Evolutionary conservation across 768 basidiomycete species (phyloP).

Genomic region (Paxillus involutus): DNA sequence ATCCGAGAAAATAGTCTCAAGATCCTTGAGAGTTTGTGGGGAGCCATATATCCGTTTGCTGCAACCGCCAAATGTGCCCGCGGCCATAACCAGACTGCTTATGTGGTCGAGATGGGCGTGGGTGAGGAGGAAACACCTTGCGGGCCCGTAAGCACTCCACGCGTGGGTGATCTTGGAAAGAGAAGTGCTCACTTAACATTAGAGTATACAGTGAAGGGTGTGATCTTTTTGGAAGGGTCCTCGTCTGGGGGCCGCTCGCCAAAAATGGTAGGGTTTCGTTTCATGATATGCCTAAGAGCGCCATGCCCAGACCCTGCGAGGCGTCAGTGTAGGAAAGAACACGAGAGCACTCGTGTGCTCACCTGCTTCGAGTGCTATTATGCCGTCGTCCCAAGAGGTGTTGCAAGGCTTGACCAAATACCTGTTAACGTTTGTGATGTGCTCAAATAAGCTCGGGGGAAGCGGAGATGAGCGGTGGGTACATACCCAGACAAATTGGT

Average conservation of each 20-base stretch:
- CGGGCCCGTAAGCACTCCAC: slow-evolving; percentile 1
- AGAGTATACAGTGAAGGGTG: slow-evolving; percentile 28
- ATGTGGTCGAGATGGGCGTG: slow-evolving; percentile 94
- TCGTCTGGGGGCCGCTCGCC: slow-evolving; percentile 17
- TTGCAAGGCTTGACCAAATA: slow-evolving; percentile 80
- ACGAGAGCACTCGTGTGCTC: slow-evolving; percentile 1
- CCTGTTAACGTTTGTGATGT: slow-evolving; percentile 37
- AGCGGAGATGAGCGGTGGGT: neutral
- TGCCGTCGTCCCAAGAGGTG: slow-evolving; percentile 75
- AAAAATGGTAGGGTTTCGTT: slow-evolving; percentile 56
- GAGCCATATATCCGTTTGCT: slow-evolving; percentile 66
- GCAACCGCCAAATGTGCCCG: slow-evolving; percentile 67
- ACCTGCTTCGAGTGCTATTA: slow-evolving; percentile 89
- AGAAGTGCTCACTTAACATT: slow-evolving; percentile 31
- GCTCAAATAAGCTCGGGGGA: slow-evolving; percentile 12
- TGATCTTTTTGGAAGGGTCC: slow-evolving; percentile 11
- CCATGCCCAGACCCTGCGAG: slow-evolving; percentile 76
- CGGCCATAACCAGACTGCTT: slow-evolving; percentile 76
- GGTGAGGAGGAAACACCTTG: slow-evolving; percentile 80
- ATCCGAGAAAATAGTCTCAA: slow-evolving; percentile 74
- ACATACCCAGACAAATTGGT: slow-evolving; percentile 85
- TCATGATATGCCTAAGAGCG: slow-evolving; percentile 63
- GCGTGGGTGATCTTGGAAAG: neutral
- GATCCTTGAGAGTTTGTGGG: slow-evolving; percentile 59
- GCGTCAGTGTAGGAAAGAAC: neutral